Evolutionary conservation across 78 protist genomes (phyloP).

Genomic region (Isochrysis galbana): DNA sequence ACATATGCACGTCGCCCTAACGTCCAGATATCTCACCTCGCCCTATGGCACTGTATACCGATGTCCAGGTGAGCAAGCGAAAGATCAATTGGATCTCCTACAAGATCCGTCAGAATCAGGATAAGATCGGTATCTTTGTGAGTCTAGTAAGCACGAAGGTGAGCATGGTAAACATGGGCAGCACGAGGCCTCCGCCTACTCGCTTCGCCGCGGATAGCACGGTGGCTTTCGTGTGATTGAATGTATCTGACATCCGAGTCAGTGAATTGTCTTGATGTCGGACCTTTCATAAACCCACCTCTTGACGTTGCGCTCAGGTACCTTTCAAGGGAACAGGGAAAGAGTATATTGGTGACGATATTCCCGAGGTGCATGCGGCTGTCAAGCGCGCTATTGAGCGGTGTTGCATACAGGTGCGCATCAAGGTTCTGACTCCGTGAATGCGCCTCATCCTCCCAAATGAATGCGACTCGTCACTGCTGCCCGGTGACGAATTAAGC

Average conservation of each 20-base stretch:
- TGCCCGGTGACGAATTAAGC: not conserved
- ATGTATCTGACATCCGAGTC: too few species aligned
- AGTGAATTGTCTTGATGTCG: too few species aligned
- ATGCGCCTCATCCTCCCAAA: too few species aligned
- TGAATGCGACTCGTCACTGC: too few species aligned
- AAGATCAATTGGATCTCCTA: not conserved
- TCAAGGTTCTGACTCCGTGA: not conserved
- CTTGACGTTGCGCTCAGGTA: not conserved
- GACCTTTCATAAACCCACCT: too few species aligned
- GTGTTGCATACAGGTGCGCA: too few species aligned
- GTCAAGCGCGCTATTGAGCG: conserved; percentile 28
- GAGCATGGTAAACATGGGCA: too few species aligned
- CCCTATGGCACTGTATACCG: too few species aligned
- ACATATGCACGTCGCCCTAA: too few species aligned
- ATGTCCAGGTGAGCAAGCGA: conserved; percentile 24
- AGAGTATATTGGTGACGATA: conserved; percentile 69
- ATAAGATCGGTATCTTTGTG: conserved; percentile 70
- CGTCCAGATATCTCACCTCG: too few species aligned
- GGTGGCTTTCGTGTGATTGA: too few species aligned
- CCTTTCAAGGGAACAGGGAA: conserved; percentile 79
- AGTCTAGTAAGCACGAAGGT: conserved; percentile 60
- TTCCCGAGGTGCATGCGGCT: conserved; percentile 6
- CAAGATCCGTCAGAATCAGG: conserved; percentile 34
- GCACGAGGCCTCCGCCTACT: not conserved
- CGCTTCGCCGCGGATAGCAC: too few species aligned